A percentile compares a stretch with the other conserved stretches of the same genome.
These are phyloP conservation scores for Cyathus striatus DNA, from an alignment of 768 basidiomycete species.

Conservation along the genomic window DNA sequence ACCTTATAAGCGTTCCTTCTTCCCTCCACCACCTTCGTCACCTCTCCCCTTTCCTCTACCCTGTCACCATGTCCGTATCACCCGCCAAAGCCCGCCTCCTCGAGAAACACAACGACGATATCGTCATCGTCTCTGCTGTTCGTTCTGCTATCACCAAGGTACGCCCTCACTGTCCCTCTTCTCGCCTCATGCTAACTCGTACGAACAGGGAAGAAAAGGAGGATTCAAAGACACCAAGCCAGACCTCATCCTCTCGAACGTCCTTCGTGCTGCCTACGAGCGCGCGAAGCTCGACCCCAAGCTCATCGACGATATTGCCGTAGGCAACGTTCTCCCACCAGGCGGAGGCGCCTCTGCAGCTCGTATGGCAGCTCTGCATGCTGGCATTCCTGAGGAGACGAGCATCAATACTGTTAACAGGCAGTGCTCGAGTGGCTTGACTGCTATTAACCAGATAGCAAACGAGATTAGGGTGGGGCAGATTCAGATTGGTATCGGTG, in stretches of 20 bases:
- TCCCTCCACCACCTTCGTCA: conserved; percentile 13
- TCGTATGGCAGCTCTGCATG: conserved; percentile 82
- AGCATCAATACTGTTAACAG: conserved; percentile 83
- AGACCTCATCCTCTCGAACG: conserved; percentile 74
- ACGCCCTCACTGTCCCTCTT: conserved; percentile 12
- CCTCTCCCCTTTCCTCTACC: conserved; percentile 25
- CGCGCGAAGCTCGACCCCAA: conserved; percentile 69
- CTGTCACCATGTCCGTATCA: too few relatives aligned
- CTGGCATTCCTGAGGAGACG: conserved; percentile 76
- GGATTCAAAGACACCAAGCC: conserved; percentile 89
- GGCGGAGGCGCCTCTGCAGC: conserved; percentile 79
- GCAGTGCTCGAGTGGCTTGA: conserved; percentile 86
- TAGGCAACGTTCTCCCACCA: conserved; percentile 86
- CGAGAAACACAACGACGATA: conserved; percentile 74
- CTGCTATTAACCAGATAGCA: conserved; percentile 78
- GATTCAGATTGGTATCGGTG: conserved; percentile 88
- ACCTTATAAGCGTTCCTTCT: too few relatives aligned
- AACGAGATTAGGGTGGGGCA: conserved; percentile 74
- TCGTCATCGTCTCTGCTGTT: conserved; percentile 86
- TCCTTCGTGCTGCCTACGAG: conserved; percentile 67
- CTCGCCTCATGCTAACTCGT: conserved; percentile 1
- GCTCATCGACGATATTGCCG: conserved; percentile 78
- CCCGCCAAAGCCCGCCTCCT: conserved; percentile 56
- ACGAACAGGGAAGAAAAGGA: conserved; percentile 69
- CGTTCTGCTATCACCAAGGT: conserved; percentile 94